Percentiles rank a stretch among this genome's conserved stretches.
These are phyloP conservation scores for Mycena filopes DNA, from an alignment of 768 basidiomycete genomes.

Conservation along the genomic window DNA sequence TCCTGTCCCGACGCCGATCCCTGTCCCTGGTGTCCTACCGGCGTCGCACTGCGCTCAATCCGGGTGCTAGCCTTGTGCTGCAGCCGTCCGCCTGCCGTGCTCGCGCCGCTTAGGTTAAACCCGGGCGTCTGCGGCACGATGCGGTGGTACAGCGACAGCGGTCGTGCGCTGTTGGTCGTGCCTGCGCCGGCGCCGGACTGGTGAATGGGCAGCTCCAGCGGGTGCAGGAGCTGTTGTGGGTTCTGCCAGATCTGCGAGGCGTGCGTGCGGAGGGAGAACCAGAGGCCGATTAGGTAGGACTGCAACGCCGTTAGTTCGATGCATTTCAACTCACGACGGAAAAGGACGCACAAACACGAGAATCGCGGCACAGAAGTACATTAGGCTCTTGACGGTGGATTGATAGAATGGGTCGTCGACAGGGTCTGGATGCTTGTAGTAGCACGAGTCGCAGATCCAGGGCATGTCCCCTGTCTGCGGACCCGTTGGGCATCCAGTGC, in stretches of 20 bases:
- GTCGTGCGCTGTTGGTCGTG: constrained; percentile 47
- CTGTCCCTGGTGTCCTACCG: constrained; percentile 12
- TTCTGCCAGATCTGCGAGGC: constrained; percentile 99
- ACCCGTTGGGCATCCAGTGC: constrained; percentile 76
- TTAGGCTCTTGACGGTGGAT: constrained; percentile 91
- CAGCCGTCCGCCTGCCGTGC: constrained; percentile 4
- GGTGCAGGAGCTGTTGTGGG: constrained; percentile 83
- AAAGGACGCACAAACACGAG: constrained; percentile 80
- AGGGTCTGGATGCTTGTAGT: constrained; percentile 94
- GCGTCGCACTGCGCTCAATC: constrained; percentile 21
- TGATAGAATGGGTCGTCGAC: constrained; percentile 96
- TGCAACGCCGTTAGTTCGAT: constrained; percentile 43
- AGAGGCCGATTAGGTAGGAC: constrained; percentile 97
- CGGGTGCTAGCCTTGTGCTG: constrained; percentile 25
- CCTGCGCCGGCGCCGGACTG: constrained; percentile 38
- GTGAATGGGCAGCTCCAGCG: constrained; percentile 65
- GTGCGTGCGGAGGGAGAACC: constrained; percentile 99
- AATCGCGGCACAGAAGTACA: constrained; percentile 95
- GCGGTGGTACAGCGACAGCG: constrained; percentile 73
- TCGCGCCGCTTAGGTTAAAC: not conserved
- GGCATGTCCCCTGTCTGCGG: constrained; percentile 56
- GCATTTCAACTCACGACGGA: not conserved
- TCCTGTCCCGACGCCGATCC: no score
- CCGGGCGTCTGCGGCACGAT: constrained; percentile 50
- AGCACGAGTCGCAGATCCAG: constrained; percentile 93